Conservation (phyloP, 306 rosid species). For the Cucurbita argyrosperma region DNA sequence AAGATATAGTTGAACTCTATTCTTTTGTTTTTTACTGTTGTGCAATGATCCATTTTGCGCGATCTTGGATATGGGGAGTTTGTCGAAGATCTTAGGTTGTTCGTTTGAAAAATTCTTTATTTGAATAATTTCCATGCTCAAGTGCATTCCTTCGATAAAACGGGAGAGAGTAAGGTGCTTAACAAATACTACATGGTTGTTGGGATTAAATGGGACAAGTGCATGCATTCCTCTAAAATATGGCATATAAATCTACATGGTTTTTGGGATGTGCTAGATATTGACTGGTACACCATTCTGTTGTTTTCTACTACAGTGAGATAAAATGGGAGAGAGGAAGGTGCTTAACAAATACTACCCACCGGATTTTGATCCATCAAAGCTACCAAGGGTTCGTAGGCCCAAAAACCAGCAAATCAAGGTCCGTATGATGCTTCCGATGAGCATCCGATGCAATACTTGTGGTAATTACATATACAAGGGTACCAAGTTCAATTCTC, state of each 20-base stretch:
- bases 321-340: slow-evolving; percentile 78
- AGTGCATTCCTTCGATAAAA: not conserved
- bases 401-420: slow-evolving; percentile 82
- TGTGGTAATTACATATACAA: slow-evolving; percentile 54
- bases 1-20: too few relatives aligned
- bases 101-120: not conserved
- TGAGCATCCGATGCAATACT: slow-evolving; percentile 94
- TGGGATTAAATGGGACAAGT: too few relatives aligned
- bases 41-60: too few relatives aligned
- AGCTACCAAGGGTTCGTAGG: slow-evolving; percentile 52
- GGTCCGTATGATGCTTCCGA: slow-evolving; percentile 97
- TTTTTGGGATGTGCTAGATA: not conserved
- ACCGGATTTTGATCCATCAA: slow-evolving; percentile 82
- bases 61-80: not conserved
- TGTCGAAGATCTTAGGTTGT: not conserved
- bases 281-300: not conserved
- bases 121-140: not conserved
- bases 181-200: too few relatives aligned
- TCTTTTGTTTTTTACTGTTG: too few relatives aligned
- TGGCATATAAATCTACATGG: not conserved
- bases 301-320: not conserved
- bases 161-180: too few relatives aligned
- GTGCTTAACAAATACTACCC: slow-evolving; percentile 88
- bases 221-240: not conserved
- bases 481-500: slow-evolving; percentile 47